Percentiles rank a stretch among this genome's conserved stretches.
Conservation (phyloP, 352 stramenopile genomes). For the Phytophthora aleatoria region DNA sequence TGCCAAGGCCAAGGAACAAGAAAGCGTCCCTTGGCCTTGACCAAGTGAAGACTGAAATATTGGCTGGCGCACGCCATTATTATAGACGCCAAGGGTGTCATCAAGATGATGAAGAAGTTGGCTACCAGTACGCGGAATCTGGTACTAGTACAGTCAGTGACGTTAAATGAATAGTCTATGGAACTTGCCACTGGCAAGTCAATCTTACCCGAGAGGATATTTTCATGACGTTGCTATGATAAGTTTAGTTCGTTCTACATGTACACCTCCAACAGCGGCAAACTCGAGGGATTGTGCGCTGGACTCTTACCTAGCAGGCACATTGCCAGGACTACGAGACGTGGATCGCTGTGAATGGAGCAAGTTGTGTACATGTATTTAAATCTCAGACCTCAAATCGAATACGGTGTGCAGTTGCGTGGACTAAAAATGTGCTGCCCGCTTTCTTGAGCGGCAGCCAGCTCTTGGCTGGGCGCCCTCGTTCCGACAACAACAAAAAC, state of each 20-base stretch:
- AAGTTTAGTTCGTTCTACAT: too few relatives aligned
- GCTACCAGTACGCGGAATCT: neutral
- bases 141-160: too few relatives aligned
- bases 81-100: neutral
- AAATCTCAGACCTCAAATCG: too few relatives aligned
- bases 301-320: conserved; percentile 16
- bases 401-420: neutral
- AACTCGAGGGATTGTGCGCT: neutral
- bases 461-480: conserved; percentile 33
- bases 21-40: neutral
- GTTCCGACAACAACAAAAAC: too few relatives aligned
- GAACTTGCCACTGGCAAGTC: too few relatives aligned
- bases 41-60: conserved; percentile 1
- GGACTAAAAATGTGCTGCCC: conserved; percentile 1
- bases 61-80: neutral
- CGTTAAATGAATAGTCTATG: too few relatives aligned
- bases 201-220: neutral
- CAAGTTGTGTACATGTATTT: too few relatives aligned
- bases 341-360: neutral
- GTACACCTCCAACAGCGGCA: too few relatives aligned
- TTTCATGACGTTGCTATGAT: neutral
- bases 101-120: conserved; percentile 1
- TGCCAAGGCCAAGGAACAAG: too few relatives aligned
- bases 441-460: conserved; percentile 43
- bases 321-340: conserved; percentile 16